A percentile compares a stretch with the other conserved stretches of the same genome.
Evolutionary conservation across 2,329 filamentous ascomycete genomes (phyloP).

Genomic region (Phyllosticta citriasiana): DNA sequence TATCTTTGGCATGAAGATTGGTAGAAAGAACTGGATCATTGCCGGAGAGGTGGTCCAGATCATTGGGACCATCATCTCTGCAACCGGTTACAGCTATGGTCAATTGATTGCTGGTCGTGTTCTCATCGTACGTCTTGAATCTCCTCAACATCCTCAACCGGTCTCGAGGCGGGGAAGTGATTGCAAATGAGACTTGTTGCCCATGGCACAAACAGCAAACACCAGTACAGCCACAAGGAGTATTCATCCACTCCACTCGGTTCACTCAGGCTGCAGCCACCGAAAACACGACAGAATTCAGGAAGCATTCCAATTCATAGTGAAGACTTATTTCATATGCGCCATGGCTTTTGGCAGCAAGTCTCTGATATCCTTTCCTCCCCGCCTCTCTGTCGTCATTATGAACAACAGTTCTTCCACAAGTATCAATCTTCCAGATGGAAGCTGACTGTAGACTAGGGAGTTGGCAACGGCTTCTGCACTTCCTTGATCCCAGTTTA

Average conservation of each 20-base stretch:
- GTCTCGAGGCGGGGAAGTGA: no score
- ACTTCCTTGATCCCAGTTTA: constrained; percentile 22
- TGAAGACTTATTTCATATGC: no score
- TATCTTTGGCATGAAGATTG: constrained; percentile 17
- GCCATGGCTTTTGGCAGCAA: no score
- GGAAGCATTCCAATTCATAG: no score
- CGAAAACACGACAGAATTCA: no score
- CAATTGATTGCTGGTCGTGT: constrained; percentile 22
- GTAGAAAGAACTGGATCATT: constrained; percentile 21
- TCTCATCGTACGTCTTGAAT: constrained; percentile 15
- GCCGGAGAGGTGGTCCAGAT: constrained; percentile 18
- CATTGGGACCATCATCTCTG: constrained; percentile 22
- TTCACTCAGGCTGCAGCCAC: no score
- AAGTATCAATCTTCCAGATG: neutral
- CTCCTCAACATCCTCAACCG: neutral
- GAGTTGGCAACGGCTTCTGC: constrained; percentile 25
- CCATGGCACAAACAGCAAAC: no score
- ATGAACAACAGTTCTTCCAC: neutral
- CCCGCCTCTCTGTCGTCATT: neutral
- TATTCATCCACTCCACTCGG: no score
- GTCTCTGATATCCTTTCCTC: neutral
- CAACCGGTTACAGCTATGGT: constrained; percentile 18
- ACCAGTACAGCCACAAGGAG: no score
- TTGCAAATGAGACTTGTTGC: no score
- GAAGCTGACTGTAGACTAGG: constrained; percentile 12